Base-by-base conservation (phyloP, 1,284 basidiomycete genomes). In the Naganishia sp. region DNA sequence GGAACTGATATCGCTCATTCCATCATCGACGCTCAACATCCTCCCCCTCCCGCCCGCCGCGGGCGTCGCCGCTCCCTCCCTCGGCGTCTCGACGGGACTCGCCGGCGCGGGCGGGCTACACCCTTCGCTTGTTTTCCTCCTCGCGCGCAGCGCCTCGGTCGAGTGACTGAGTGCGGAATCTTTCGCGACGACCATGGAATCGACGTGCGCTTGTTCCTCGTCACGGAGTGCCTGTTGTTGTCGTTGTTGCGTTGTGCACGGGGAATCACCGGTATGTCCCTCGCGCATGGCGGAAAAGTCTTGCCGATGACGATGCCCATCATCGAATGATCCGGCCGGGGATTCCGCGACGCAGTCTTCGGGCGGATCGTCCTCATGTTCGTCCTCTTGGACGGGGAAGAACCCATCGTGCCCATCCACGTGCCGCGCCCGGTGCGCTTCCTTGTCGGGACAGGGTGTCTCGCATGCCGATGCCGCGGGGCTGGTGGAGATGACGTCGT, bases 11-110 rank as follows among this genome's bases (percentile, higher is more conserved):
- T 63, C 61, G 25, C 61, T 63, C 31, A 18, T 15, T 5, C 42
- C 46, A 50, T 60, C 57, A 50, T 60, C 61, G 0, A 53, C 52
- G 21, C 50, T 54, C 39, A 63, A 28, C 61, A 53, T 53, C 39
- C 61, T 21, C n/a, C 54, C 52, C 43, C 46, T 53, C 10, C 50
- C 50, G 49, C 31, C 54, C 13, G 13, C 39, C 39, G 28, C 25
- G 13, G n/a, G 23, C 59, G 7, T 28, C 10, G 39, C 49, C 42
- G 36, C 45, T 23, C 28, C 21, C 55, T 28, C 23, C 7, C 18
- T 39, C 25, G n/a, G 42, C 18, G 23, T 25, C 39, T 45, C 39
- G 16, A n/a, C 49, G 10, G 39, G 50, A 16, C n/a, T 33, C n/a
- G 44, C 36, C 39, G n/a, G 16, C 15, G 16, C 18, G 1, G 4